These are phyloP conservation scores for Podospora pseudocomata DNA, from an alignment of 495 filamentous ascomycete species.

Conservation along the genomic window DNA sequence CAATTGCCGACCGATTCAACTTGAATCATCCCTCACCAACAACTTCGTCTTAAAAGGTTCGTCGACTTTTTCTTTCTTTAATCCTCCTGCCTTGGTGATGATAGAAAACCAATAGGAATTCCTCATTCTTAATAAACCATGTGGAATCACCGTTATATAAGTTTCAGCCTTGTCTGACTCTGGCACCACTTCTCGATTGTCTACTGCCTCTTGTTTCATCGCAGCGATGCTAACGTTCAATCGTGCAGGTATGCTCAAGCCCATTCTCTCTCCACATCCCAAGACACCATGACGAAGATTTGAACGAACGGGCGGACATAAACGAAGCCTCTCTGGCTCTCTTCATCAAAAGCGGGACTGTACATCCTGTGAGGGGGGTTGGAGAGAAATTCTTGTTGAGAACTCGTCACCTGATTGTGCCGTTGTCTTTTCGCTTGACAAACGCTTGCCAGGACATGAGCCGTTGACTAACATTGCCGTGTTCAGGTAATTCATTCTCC, in stretches of 20 bases:
- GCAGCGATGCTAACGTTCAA: constrained; percentile 37
- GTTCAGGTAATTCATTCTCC: constrained; percentile 43
- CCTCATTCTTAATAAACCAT: constrained; percentile 90
- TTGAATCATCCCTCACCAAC: not conserved
- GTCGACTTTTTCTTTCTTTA: constrained; percentile 30
- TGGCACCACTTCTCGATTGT: constrained; percentile 23
- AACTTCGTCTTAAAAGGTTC: constrained; percentile 54
- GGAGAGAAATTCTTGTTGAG: constrained; percentile 86
- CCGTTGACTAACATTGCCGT: constrained; percentile 33
- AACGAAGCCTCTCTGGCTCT: constrained; percentile 60
- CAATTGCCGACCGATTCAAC: not conserved
- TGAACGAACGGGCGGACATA: constrained; percentile 99
- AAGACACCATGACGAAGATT: constrained; percentile 72
- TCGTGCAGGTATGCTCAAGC: constrained; percentile 56
- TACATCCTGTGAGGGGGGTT: constrained; percentile 76
- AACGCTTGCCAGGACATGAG: not conserved
- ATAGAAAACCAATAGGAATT: constrained; percentile 83
- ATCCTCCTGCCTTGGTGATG: constrained; percentile 60
- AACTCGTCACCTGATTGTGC: constrained; percentile 88
- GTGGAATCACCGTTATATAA: constrained; percentile 61
- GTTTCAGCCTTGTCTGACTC: constrained; percentile 99
- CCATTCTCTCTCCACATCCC: constrained; percentile 16
- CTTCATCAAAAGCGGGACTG: constrained; percentile 70
- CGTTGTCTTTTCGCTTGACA: constrained; percentile 27
- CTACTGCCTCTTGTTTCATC: constrained; percentile 27